Base-by-base conservation (phyloP, 1,284 basidiomycete genomes). In the Sutorius eximius region DNA sequence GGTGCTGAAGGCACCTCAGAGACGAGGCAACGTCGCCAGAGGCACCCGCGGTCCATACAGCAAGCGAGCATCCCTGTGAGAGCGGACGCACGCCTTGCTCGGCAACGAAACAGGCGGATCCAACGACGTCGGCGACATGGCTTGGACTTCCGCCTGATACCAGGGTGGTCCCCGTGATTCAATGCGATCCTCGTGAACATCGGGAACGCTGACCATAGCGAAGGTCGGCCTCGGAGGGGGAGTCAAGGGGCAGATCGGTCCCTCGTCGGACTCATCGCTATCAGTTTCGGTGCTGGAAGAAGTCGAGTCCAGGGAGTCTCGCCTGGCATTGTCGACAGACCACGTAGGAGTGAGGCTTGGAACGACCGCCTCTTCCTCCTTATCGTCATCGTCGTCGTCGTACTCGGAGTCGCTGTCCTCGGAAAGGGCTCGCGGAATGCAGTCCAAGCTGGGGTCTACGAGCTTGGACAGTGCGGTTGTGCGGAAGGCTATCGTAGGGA, bases 211-310 rank as follows among this genome's bases (percentile, higher is more conserved):
- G 7, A 2, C 12, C 2, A 22, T 47, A 44, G 29, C 15, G n/a
- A 4, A 6, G 12, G 11, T 3, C 0, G 22, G 18, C 13, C 15
- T 49, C 22, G 30, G 5, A 8, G 60, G 54, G 1, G 60, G 66
- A 2, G 59, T 65, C 32, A 36, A 37, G n/a, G 65, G 65, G 37
- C 41, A 55, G 37, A 51, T 53, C 42, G 36, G 7, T 32, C 49
- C 57, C 45, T 53, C 50, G 16, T 46, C 53, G 7, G 49, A 58
- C 7, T 9, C 16, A 20, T 56, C 51, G 37, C 52, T 29, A 7
- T 52, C 38, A 3, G 44, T 33, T n/a, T 16, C 15, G 6, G 11
- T 38, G 18, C 9, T 13, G 5, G 42, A 55, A 18, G 12, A 45
- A 29, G 22, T 27, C 15, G 34, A 60, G n/a, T 51, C 53, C 4